Percentiles rank a stretch among this genome's conserved stretches.
phyloP scores from a whole-genome alignment of 108 stramenopile genomes.

The Conticribra guillardii region DNA sequence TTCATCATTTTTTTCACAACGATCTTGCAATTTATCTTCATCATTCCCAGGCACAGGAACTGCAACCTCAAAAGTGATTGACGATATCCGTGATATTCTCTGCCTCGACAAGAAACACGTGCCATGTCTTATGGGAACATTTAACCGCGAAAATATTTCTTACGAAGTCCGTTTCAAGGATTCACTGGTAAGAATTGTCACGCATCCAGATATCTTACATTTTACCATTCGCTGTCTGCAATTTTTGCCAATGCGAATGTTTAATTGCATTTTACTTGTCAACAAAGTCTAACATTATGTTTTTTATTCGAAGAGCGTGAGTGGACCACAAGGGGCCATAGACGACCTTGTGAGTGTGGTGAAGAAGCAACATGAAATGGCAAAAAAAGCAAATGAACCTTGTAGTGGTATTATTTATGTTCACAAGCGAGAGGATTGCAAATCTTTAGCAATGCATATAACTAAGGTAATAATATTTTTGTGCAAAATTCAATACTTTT shows the following conservation, averaged over 20 bases:
- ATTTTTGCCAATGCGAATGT: slow-evolving; percentile 8
- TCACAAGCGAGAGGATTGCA: slow-evolving; percentile 88
- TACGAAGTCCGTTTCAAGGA: slow-evolving; percentile 81
- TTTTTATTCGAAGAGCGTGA: slow-evolving; percentile 37
- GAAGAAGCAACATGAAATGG: slow-evolving; percentile 58
- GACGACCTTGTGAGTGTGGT: slow-evolving; percentile 58
- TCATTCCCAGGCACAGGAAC: slow-evolving; percentile 88
- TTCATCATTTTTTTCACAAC: too few species aligned
- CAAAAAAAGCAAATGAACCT: slow-evolving; percentile 30
- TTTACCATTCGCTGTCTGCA: not conserved
- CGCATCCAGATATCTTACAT: not conserved
- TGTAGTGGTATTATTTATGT: slow-evolving; percentile 95
- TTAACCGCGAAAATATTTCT: slow-evolving; percentile 94
- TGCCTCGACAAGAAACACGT: slow-evolving; percentile 34
- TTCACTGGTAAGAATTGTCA: not conserved
- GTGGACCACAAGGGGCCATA: slow-evolving; percentile 47
- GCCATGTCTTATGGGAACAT: slow-evolving; percentile 66
- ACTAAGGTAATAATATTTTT: slow-evolving; percentile 23
- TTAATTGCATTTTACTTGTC: too few species aligned
- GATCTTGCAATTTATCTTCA: too few species aligned
- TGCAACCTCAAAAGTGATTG: slow-evolving; percentile 85
- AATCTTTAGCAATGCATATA: slow-evolving; percentile 36
- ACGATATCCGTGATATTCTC: slow-evolving; percentile 77
- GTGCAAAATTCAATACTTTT: not conserved
- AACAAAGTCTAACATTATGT: too few species aligned